A percentile compares a stretch with the other conserved stretches of the same genome.
Conservation (phyloP, 371 early-diverging fungal species). For the Blastocladiella emersonii region DNA sequence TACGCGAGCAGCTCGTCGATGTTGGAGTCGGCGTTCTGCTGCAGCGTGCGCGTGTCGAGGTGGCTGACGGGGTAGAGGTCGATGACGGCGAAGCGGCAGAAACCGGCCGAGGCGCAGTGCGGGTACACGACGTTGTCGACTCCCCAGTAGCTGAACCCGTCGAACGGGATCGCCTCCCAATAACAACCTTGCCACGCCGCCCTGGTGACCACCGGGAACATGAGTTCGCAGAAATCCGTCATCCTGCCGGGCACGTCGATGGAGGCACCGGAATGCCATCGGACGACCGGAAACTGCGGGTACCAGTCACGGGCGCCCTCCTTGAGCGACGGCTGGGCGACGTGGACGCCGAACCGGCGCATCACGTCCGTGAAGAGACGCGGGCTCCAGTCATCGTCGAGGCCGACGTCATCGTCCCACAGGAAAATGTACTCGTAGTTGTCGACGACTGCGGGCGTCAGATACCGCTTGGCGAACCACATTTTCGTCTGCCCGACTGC, state of each 20-base stretch:
- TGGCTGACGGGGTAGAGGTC: neutral
- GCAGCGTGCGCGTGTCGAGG: neutral
- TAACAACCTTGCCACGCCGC: neutral
- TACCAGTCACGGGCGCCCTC: neutral
- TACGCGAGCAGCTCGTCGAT: neutral
- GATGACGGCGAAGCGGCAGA: conserved; percentile 3
- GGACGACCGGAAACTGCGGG: too few relatives aligned
- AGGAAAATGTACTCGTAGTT: neutral
- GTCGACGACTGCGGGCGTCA: conserved; percentile 1
- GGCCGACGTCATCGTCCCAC: neutral
- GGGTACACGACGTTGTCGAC: conserved; percentile 1
- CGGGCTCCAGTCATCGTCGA: neutral
- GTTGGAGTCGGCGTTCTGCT: neutral
- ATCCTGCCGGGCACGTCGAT: neutral
- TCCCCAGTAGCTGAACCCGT: conserved; percentile 3
- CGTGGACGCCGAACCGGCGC: neutral
- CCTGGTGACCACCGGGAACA: neutral
- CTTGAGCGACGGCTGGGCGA: neutral
- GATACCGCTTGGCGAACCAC: conserved; percentile 2
- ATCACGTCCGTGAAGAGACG: neutral
- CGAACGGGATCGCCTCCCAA: conserved; percentile 1
- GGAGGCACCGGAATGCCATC: neutral
- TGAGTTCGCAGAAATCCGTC: neutral
- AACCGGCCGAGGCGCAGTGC: neutral
- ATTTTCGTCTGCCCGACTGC: neutral